Evolutionary conservation across 805 yeast species (phyloP).

Genomic region (Kluyveromyces lactis): DNA sequence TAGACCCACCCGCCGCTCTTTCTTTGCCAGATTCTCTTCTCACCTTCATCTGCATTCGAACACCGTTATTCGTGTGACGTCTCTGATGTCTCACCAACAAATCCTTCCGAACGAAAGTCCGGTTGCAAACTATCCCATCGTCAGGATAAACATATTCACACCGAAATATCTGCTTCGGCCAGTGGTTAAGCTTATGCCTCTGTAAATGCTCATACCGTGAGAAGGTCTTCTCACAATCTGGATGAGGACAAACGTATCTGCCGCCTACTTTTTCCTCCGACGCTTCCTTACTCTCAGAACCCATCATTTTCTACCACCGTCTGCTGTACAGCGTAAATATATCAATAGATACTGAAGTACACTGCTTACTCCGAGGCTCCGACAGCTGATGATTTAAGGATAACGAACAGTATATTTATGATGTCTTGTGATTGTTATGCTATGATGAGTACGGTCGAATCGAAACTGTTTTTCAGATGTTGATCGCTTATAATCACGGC

Average conservation of each 20-base stretch:
- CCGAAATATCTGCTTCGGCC: conserved; percentile 40
- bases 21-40: conserved; percentile 1
- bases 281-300: background rate
- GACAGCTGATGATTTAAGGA: too few species aligned
- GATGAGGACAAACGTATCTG: conserved; percentile 36
- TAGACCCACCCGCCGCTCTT: background rate
- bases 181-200: conserved; percentile 54
- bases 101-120: conserved; percentile 56
- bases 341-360: too few species aligned
- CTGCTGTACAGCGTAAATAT: too few species aligned
- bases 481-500: too few species aligned
- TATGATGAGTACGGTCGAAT: background rate
- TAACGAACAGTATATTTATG: too few species aligned
- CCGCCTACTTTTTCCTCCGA: background rate
- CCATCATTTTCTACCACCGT: background rate
- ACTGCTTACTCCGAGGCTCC: too few species aligned
- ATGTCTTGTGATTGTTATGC: too few species aligned
- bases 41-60: conserved; percentile 7
- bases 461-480: conserved; percentile 2
- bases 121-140: conserved; percentile 37
- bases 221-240: conserved; percentile 47
- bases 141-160: conserved; percentile 32
- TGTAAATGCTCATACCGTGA: conserved; percentile 55
- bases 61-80: conserved; percentile 29
- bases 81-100: conserved; percentile 38